Evolutionary conservation across 2,329 filamentous ascomycete genomes (phyloP).

Genomic region (Tolypocladium album): DNA sequence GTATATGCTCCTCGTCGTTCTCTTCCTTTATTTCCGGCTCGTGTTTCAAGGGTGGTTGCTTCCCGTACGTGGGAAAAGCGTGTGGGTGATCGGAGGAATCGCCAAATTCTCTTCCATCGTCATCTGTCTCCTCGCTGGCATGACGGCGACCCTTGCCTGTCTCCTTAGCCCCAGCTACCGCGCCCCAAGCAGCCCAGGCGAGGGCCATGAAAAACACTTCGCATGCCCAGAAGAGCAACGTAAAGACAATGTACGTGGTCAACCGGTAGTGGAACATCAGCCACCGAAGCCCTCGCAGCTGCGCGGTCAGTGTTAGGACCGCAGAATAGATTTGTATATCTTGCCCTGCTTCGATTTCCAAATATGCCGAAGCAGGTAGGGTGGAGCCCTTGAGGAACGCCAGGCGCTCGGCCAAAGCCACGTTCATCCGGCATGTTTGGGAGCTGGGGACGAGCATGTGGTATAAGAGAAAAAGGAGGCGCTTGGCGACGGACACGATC

Average conservation of each 20-base stretch:
- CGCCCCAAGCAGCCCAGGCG: conserved; percentile 50
- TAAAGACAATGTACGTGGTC: conserved; percentile 57
- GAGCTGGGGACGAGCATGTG: conserved; percentile 55
- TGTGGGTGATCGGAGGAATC: conserved; percentile 28
- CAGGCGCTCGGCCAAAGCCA: conserved; percentile 65
- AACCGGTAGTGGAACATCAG: conserved; percentile 79
- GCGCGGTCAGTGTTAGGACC: conserved; percentile 58
- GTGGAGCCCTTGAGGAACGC: conserved; percentile 40
- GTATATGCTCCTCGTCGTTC: conserved; percentile 11
- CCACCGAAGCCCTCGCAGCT: conserved; percentile 67
- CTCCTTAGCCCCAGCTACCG: conserved; percentile 15
- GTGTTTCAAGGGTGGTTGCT: conserved; percentile 29
- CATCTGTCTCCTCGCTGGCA: conserved; percentile 9
- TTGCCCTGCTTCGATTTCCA: conserved; percentile 60
- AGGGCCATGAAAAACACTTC: conserved; percentile 58
- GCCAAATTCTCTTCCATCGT: conserved; percentile 16
- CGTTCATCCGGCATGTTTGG: conserved; percentile 51
- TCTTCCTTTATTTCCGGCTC: conserved; percentile 27
- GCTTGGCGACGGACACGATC: conserved; percentile 50
- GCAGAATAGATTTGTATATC: conserved; percentile 68
- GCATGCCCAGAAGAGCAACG: conserved; percentile 62
- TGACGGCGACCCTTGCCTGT: conserved; percentile 4
- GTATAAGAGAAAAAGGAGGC: conserved; percentile 53
- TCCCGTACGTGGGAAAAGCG: conserved; percentile 31
- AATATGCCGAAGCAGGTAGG: conserved; percentile 34